Conservation (phyloP, 73 alveolate genomes). For the Tetrahymena thermophila region DNA sequence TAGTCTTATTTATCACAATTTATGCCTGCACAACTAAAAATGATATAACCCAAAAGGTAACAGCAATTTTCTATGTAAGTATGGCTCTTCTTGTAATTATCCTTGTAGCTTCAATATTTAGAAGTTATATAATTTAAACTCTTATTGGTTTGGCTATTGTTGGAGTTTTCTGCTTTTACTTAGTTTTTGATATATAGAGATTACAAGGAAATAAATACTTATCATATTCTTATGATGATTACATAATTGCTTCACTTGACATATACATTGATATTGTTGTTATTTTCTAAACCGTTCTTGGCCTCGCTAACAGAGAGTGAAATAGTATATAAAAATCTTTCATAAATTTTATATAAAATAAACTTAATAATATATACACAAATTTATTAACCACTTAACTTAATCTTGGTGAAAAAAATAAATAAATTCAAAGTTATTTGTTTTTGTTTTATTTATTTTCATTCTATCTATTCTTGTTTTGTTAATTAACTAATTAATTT, state of each 20-base stretch:
- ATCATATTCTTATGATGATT: slow-evolving; percentile 45
- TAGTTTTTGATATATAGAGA: slow-evolving; percentile 51
- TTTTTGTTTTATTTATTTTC: not conserved
- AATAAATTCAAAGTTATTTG: not conserved
- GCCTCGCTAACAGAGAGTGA: not conserved
- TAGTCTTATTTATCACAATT: slow-evolving; percentile 74
- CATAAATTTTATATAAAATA: too few species aligned
- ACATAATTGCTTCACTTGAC: slow-evolving; percentile 48
- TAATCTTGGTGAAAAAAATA: not conserved
- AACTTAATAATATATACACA: not conserved
- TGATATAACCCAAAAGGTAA: slow-evolving; percentile 82
- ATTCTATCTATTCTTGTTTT: too few species aligned
- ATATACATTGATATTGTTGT: slow-evolving; percentile 49
- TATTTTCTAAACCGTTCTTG: slow-evolving; percentile 12
- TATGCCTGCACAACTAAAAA: slow-evolving; percentile 77
- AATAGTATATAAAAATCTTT: not conserved
- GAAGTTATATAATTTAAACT: slow-evolving; percentile 10
- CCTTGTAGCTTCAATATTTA: slow-evolving; percentile 37
- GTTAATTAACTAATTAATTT: too few species aligned
- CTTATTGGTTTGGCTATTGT: slow-evolving; percentile 30
- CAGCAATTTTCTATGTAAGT: slow-evolving; percentile 39
- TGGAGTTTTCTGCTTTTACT: slow-evolving; percentile 52
- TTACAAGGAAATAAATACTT: slow-evolving; percentile 49
- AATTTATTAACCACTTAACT: not conserved
- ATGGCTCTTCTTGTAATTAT: slow-evolving; percentile 55